Evolutionary conservation across 2,329 filamentous ascomycete species (phyloP), one percentile per base, ranked within the genome.

Genomic region (Ophiostoma pallidulum): DNA sequence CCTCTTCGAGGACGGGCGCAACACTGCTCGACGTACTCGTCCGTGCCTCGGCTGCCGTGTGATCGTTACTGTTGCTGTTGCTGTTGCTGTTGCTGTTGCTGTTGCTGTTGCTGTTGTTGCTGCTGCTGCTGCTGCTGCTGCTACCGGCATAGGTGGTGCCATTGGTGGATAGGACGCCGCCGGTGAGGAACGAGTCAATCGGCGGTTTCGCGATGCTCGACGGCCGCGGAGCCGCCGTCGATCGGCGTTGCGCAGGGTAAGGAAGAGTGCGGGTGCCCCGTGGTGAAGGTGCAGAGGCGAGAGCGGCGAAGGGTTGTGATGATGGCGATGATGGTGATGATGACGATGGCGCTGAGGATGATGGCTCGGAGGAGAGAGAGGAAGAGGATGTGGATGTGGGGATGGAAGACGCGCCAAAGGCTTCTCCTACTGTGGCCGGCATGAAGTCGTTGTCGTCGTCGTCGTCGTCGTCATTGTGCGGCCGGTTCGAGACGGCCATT

Each of bases 161-260:
- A 78, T 65, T 14, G 72, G 71, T 51, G 77, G 74, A 22, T 70
- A 7, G 61, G 64, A 12, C 8, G 38, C 22, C 22, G 10, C 10
- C 26, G 16, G 18, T 22, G n/a, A 19, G 13, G 7, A 28, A n/a
- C 14, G 39, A 24, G 1, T 36, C 46, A 3, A 64, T 65, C 5
- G 66, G 68, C n/a, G 72, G 66, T 53, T 82, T 82, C 13, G 72
- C 66, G 41, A 73, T 73, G 59, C 77, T 81, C 4, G 75, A 77
- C 13, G 58, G 57, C 69, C 60, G 47, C 3, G 28, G 18, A 4
- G 40, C 26, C 13, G 20, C 9, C 16, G 18, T 8, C 18, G 24
- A 14, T 29, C 35, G 36, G 16, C 31, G 42, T 18, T 36, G 20
- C 19, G 44, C 24, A 20, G 16, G n/a, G 1, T 8, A 4, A n/a